Percentiles rank a stretch among this genome's conserved stretches.
phyloP scores from a whole-genome alignment of 108 stramenopile species.

The Asterionellopsis glacialis region DNA sequence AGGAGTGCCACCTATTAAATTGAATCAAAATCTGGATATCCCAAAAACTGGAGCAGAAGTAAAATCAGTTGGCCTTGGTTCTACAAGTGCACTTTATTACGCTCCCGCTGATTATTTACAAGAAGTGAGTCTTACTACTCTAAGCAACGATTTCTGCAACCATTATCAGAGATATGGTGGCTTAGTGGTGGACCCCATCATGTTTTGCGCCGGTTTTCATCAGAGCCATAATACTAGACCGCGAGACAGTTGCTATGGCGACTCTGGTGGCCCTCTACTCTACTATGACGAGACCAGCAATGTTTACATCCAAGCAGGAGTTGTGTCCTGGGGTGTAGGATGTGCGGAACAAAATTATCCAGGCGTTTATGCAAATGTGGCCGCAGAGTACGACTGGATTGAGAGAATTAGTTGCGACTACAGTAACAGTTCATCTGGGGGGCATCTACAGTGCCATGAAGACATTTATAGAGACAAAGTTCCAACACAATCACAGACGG shows the following conservation, averaged over 20 bases:
- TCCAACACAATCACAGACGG: too few relatives aligned
- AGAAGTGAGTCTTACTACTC: constrained; percentile 17
- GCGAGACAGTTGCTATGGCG: constrained; percentile 4
- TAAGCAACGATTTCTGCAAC: constrained; percentile 15
- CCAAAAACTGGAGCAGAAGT: constrained; percentile 6
- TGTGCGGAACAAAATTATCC: constrained; percentile 40
- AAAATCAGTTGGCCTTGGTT: constrained; percentile 11
- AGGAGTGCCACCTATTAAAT: constrained; percentile 5
- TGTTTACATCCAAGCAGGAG: constrained; percentile 30
- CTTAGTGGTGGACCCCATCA: background rate
- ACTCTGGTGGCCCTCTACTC: constrained; percentile 26
- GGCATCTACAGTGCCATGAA: too few relatives aligned
- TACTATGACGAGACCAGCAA: constrained; percentile 5
- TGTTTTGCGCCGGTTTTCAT: constrained; percentile 13
- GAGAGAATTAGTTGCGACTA: constrained; percentile 15
- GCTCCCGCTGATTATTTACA: constrained; percentile 5
- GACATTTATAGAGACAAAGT: too few relatives aligned
- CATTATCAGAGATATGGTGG: background rate
- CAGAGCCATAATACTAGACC: background rate
- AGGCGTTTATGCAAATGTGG: constrained; percentile 43
- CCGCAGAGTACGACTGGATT: constrained; percentile 30
- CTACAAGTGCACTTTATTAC: constrained; percentile 7
- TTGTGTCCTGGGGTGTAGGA: constrained; percentile 51
- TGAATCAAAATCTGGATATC: constrained; percentile 16
- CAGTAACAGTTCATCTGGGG: too few relatives aligned